Conservation (phyloP, 352 stramenopile genomes). For the Aphanomyces euteiches region DNA sequence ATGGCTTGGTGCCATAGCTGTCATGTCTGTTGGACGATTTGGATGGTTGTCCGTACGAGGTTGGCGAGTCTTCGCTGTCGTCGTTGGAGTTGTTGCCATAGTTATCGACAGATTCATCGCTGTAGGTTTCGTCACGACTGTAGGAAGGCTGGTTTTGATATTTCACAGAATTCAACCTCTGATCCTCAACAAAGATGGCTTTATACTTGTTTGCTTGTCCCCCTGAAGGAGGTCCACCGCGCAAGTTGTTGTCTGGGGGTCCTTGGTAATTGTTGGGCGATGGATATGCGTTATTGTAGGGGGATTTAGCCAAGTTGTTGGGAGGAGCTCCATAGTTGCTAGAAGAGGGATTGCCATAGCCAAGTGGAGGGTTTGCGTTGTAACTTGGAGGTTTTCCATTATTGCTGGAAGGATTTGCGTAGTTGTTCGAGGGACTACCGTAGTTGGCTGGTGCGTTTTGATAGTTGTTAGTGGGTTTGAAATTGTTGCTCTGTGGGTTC, state of each 20-base stretch:
- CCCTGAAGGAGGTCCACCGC: background rate
- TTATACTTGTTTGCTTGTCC: no score
- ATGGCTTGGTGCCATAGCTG: background rate
- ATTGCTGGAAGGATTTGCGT: no score
- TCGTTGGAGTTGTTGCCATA: background rate
- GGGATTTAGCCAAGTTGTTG: no score
- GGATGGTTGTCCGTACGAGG: background rate
- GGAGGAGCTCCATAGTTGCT: no score
- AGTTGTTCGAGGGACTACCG: no score
- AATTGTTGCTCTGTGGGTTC: no score
- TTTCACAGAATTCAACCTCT: background rate
- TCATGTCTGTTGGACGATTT: background rate
- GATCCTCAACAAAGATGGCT: background rate
- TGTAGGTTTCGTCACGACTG: background rate
- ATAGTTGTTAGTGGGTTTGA: no score
- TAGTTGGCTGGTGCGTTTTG: no score
- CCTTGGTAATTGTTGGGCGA: conserved; percentile 18
- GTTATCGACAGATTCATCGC: background rate
- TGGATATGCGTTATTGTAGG: background rate
- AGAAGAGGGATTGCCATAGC: no score
- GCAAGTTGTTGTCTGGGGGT: background rate
- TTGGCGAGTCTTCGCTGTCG: background rate
- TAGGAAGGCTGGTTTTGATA: background rate
- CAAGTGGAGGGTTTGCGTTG: no score
- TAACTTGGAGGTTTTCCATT: no score